Percentiles rank a stretch among this genome's conserved stretches.
Evolutionary conservation across 169 alveolate species (phyloP).

Genomic region (Eimeria maxima): DNA sequence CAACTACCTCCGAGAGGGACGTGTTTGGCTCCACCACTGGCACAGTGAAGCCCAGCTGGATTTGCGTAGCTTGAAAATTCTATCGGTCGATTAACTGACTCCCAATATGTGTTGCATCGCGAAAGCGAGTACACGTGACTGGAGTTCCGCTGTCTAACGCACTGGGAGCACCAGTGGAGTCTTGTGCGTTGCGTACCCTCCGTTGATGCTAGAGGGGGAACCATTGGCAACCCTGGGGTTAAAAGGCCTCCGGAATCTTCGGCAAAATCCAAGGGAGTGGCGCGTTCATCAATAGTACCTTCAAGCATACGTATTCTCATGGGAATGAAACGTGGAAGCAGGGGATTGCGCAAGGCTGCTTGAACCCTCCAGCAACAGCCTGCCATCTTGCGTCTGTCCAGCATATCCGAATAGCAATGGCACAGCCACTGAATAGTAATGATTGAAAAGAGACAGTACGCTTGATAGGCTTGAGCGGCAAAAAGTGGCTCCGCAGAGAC

Average conservation of each 20-base stretch:
- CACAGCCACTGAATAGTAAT: constrained; percentile 54
- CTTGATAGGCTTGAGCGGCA: constrained; percentile 56
- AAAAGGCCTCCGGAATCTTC: neutral
- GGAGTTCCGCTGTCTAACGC: constrained; percentile 19
- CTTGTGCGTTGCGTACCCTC: neutral
- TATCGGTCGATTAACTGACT: neutral
- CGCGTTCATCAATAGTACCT: neutral
- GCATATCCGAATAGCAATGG: constrained; percentile 53
- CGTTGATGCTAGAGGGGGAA: neutral
- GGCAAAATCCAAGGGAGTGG: neutral
- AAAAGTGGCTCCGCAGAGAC: constrained; percentile 44
- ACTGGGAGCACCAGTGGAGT: neutral
- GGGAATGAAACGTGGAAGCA: constrained; percentile 23
- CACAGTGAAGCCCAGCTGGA: neutral
- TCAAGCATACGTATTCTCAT: neutral
- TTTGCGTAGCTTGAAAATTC: neutral
- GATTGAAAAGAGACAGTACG: constrained; percentile 59
- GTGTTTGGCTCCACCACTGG: neutral
- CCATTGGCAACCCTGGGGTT: neutral
- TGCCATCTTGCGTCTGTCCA: neutral
- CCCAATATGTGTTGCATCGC: neutral
- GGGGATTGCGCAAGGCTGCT: constrained; percentile 20
- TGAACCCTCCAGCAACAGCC: neutral
- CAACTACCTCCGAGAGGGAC: neutral
- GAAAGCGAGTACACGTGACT: neutral